phyloP scores from a whole-genome alignment of 306 rosid genomes.

The Cucurbita argyrosperma region DNA sequence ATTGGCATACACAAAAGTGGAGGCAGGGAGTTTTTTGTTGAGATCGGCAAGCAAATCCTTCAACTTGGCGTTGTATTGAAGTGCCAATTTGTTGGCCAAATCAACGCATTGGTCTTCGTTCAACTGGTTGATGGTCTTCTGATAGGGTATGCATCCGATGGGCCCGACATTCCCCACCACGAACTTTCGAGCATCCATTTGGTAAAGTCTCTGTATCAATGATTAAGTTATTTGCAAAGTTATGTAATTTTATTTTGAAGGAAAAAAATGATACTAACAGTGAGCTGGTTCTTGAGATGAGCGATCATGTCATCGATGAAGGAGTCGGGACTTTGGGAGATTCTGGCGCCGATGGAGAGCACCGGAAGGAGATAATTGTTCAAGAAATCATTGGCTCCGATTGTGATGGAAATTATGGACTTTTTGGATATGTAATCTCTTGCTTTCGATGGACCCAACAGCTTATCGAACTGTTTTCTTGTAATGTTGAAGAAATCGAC shows the following conservation, averaged over 20 bases:
- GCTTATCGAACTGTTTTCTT: conserved; percentile 49
- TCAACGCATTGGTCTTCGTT: conserved; percentile 64
- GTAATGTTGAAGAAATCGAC: conserved; percentile 71
- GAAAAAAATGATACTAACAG: conserved; percentile 17
- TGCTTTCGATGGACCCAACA: conserved; percentile 53
- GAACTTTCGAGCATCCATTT: conserved; percentile 75
- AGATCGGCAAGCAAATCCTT: conserved; percentile 59
- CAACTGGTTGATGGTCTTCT: conserved; percentile 66
- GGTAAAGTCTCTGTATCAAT: conserved; percentile 46
- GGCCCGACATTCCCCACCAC: conserved; percentile 85
- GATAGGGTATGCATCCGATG: conserved; percentile 89
- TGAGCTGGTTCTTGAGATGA: conserved; percentile 57
- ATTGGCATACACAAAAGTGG: conserved; percentile 64
- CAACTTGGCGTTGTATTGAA: conserved; percentile 54
- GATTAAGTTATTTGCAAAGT: too few species aligned
- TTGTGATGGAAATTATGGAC: conserved; percentile 61
- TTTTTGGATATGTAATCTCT: conserved; percentile 36
- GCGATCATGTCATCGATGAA: conserved; percentile 63
- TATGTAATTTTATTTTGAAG: too few species aligned
- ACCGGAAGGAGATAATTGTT: conserved; percentile 88
- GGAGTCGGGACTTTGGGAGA: conserved; percentile 61
- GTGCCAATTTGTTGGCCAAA: conserved; percentile 68
- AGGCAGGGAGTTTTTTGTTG: conserved; percentile 54
- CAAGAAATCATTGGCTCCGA: conserved; percentile 80
- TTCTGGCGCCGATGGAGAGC: conserved; percentile 66